phyloP scores from a whole-genome alignment of 2,329 filamentous ascomycete species.

The Chaetomiaceae sp. region DNA sequence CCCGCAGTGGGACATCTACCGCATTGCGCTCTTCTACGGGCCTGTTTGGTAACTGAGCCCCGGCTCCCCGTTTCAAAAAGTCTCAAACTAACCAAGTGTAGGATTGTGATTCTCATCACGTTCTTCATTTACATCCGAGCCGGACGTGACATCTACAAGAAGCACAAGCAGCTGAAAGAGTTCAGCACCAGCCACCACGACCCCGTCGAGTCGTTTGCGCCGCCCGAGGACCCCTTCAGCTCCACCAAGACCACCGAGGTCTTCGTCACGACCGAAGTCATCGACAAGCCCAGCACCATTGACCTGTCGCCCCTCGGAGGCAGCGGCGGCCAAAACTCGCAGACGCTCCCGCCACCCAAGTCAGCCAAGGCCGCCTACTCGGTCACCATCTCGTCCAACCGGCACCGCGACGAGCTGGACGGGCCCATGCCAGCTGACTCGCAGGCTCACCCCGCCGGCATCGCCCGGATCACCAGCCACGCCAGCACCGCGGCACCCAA shows the following conservation, averaged over 20 bases:
- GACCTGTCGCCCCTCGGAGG: constrained; percentile 31
- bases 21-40: constrained; percentile 70
- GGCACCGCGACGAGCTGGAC: constrained; percentile 26
- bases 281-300: constrained; percentile 29
- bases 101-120: constrained; percentile 58
- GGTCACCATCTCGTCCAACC: constrained; percentile 46
- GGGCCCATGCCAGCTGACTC: constrained; percentile 18
- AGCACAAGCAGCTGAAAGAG: constrained; percentile 57
- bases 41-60: constrained; percentile 61
- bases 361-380: constrained; percentile 39
- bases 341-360: constrained; percentile 3
- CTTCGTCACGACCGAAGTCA: constrained; percentile 53
- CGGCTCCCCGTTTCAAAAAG: neutral
- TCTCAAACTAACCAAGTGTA: constrained; percentile 29
- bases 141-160: constrained; percentile 64
- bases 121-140: constrained; percentile 62
- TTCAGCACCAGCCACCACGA: constrained; percentile 48
- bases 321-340: constrained; percentile 25
- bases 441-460: constrained; percentile 13
- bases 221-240: constrained; percentile 41
- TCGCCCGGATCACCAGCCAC: neutral
- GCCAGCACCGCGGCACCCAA: neutral
- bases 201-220: constrained; percentile 34
- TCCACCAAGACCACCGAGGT: constrained; percentile 60
- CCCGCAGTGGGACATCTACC: constrained; percentile 62